A percentile compares a stretch with the other conserved stretches of the same genome.
Evolutionary conservation across 169 alveolate genomes (phyloP).

Genomic region (Cryptosporidium bovis): DNA sequence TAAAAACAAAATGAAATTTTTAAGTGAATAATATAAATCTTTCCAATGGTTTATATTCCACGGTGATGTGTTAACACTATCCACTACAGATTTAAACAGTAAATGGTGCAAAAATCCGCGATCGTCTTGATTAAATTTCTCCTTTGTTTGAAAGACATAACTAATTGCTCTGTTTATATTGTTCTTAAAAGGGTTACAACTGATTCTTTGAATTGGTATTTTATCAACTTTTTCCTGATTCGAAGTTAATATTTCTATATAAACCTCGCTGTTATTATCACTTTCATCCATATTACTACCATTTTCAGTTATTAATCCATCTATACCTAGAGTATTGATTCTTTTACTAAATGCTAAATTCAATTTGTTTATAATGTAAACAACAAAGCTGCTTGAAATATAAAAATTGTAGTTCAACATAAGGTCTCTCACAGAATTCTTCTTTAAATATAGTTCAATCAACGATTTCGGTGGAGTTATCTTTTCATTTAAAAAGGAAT

Average conservation of each 20-base stretch:
- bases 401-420: neutral
- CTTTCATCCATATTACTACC: neutral
- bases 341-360: no score
- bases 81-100: neutral
- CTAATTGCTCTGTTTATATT: slow-evolving; percentile 6
- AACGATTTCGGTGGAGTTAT: slow-evolving; percentile 25
- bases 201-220: neutral
- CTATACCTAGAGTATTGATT: no score
- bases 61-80: slow-evolving; percentile 24
- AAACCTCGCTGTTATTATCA: slow-evolving; percentile 3
- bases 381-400: slow-evolving; percentile 4
- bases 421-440: neutral
- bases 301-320: no score
- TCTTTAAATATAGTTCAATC: slow-evolving; percentile 21
- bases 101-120: slow-evolving; percentile 22
- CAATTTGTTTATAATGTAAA: neutral
- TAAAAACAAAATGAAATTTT: neutral
- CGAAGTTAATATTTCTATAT: slow-evolving; percentile 6
- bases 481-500: slow-evolving; percentile 1
- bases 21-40: neutral
- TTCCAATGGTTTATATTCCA: slow-evolving; percentile 25
- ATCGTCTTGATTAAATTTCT: neutral
- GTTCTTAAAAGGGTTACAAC: slow-evolving; percentile 17
- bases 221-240: neutral
- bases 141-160: slow-evolving; percentile 7